Evolutionary conservation across 2,329 filamentous ascomycete genomes (phyloP), one percentile per base, ranked within the genome.

Genomic region (Alternaria longipes): DNA sequence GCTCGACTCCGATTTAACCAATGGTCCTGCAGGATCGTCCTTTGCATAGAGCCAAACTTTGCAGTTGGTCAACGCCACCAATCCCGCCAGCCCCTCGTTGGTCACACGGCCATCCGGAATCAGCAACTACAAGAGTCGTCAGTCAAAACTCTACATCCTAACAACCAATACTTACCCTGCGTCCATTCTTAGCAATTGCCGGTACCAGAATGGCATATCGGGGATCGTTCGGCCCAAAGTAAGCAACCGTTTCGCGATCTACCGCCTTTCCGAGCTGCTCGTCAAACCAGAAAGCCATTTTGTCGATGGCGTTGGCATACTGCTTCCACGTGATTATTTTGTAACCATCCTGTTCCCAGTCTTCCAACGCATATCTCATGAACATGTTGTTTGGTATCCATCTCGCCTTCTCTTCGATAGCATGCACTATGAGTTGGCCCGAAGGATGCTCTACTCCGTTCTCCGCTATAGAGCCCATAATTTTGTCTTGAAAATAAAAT

Each of bases 391-490:
- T 30, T 30, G 28, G 28, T 30, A 30, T 40, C 60, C 56, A 64
- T 44, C 57, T 46, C 5, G 64, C 67, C 53, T 68, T 70, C 20
- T 68, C 59, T 32, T 66, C 65, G 32, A 71, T 66, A 16, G 60
- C 46, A 4, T 60, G 54, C 36, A 64, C 44, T 8, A 67, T 8
- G 12, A 67, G 32, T 36, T 61, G 52, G 9, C 26, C 47, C 22
- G n/a, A 16, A 6, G 16, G 47, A 12, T 42, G 3, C 8, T 54
- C 18, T 8, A 18, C 8, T 4, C n/a, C 24, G 16, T 40, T 38
- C 22, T 52, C 36, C 30, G 38, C 24, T 30, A 18, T 8, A 18
- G 14, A 41, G 18, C 4, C 16, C 36, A 53, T 42, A n/a, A 26
- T 34, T 12, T 1, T 16, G 14, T 34, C 2, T 14, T 49, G 45